Percentiles rank a stretch among this genome's conserved stretches.
These are phyloP conservation scores for Coelastrella sp. DNA, from an alignment of 139 green algal genomes.

Conservation along the genomic window DNA sequence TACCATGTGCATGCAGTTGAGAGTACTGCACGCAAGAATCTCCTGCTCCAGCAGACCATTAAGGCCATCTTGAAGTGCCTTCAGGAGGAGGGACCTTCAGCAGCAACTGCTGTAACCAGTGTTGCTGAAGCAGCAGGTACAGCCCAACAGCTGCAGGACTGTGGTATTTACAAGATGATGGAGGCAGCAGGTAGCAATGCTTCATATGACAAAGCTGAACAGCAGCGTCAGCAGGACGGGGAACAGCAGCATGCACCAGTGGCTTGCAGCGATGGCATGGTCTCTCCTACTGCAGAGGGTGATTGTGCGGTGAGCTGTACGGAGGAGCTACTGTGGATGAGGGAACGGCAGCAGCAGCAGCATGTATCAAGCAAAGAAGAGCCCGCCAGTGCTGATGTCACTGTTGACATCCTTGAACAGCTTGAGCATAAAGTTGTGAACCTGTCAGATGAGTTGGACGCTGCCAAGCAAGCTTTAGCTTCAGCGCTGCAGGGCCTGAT, in stretches of 20 bases:
- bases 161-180: background rate
- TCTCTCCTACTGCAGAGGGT: background rate
- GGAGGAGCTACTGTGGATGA: no score
- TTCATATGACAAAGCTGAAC: background rate
- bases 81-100: slow-evolving; percentile 25
- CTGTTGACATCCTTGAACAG: slow-evolving; percentile 16
- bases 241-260: background rate
- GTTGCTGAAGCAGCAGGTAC: background rate
- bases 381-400: background rate
- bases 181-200: no score
- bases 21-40: slow-evolving; percentile 50
- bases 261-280: no score
- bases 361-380: background rate
- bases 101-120: background rate
- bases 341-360: slow-evolving; percentile 11
- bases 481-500: slow-evolving; percentile 12
- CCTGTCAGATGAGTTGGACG: slow-evolving; percentile 22
- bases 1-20: slow-evolving; percentile 24
- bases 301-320: no score
- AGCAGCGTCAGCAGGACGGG: slow-evolving; percentile 13
- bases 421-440: background rate
- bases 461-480: slow-evolving; percentile 34
- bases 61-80: slow-evolving; percentile 63
- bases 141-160: slow-evolving; percentile 7
- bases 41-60: slow-evolving; percentile 74